Base-by-base conservation (phyloP, 2,329 filamentous ascomycete species). In the Arthrobotrys megalospora region DNA sequence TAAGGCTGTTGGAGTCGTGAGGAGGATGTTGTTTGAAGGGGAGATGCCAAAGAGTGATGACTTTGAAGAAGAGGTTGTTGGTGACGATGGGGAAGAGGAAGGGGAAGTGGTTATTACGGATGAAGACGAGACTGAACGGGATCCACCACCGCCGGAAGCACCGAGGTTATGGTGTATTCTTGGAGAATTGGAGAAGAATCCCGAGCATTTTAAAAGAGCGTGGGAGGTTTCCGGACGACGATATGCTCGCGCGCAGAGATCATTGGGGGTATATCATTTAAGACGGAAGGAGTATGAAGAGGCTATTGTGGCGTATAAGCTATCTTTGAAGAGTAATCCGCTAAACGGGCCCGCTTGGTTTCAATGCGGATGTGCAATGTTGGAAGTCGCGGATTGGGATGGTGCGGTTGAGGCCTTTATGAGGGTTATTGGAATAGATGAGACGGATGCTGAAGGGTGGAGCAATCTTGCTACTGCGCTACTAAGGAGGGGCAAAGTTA, bases 81-180 rank as follows among this genome's bases (percentile, higher is more conserved):
- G 24, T 0, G 87, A 89, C 6, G 87, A 81, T 87, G 4, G 60
- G n/a, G 84, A 85, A 24, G 86, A 89, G 83, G 79, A 86, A 82
- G 84, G 89, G 91, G 85, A 91, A 85, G 58, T 86, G 86, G 85
- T 12, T 85, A 87, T 63, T 89, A 87, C 80, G 82, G 83, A 5
- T 43, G 69, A 72, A 3, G 76, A 75, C 16, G 94, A 94, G 0
- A 87, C 90, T 0, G 73, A 93, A 81, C 87, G 91, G 1, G 85
- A 88, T 3, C 92, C 93, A 0, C 86, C 92, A 0, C 93, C 94
- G 0, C 88, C 92, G 0, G 93, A 98, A 83, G 93, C 95, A 0
- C 92, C 96, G 0, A 90, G 96, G 0, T 86, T 98, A 4, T 95
- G 94, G 86, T 98, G 95, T 83, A 97, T 99, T 72, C 86, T 99